Evolutionary conservation across 331 rosid species (phyloP).

Genomic region (Prunus yedoensis): DNA sequence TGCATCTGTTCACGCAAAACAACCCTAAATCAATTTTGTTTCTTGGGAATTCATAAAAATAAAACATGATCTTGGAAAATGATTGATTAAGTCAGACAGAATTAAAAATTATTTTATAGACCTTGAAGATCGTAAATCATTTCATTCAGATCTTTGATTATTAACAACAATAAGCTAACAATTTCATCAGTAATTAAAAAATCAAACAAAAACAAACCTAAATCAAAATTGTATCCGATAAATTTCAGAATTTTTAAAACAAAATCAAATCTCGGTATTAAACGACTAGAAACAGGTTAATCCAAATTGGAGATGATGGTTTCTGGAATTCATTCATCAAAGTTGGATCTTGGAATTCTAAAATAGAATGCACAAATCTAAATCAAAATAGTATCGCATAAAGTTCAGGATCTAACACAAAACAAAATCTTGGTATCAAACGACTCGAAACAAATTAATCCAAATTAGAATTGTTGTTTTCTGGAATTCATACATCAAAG

Average conservation of each 20-base stretch:
- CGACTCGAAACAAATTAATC: not conserved
- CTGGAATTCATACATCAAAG: not conserved
- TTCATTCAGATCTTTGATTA: not conserved
- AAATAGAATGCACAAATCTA: too few relatives aligned
- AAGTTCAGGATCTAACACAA: not conserved
- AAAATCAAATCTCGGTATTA: too few relatives aligned
- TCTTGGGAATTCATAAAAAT: not conserved
- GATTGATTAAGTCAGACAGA: not conserved
- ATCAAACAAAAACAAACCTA: not conserved
- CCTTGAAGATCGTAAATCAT: not conserved
- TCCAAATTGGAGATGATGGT: too few relatives aligned
- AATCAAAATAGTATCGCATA: too few relatives aligned
- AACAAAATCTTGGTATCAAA: not conserved
- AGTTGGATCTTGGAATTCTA: too few relatives aligned
- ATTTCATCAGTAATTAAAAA: too few relatives aligned
- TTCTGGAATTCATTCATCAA: too few relatives aligned
- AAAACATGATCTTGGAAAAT: not conserved
- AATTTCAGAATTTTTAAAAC: too few relatives aligned
- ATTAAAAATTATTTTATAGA: too few relatives aligned
- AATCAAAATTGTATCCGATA: too few relatives aligned
- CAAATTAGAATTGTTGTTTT: not conserved
- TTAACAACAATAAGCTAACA: not conserved
- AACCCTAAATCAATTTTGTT: not conserved
- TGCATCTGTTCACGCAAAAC: conserved; percentile 3
- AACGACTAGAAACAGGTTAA: too few relatives aligned